Conservation (phyloP, 192 early-diverging fungal genomes). For the Thoreauomyces humboldtii region DNA sequence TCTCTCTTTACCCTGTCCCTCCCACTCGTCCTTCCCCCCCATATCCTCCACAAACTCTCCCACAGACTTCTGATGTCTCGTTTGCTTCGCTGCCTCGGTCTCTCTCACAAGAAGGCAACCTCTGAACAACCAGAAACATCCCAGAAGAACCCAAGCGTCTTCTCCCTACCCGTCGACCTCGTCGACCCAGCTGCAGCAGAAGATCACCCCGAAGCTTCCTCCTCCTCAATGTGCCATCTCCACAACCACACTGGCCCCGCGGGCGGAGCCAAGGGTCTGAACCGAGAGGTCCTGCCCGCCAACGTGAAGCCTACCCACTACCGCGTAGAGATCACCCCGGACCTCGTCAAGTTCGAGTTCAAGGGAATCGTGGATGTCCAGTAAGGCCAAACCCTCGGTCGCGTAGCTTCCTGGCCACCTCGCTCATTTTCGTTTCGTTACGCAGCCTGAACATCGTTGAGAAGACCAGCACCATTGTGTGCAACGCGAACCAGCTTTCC, state of each 20-base stretch:
- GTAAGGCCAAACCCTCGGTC: conserved; percentile 41
- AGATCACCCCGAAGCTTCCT: too few relatives aligned
- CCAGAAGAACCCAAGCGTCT: too few relatives aligned
- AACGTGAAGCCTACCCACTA: conserved; percentile 85
- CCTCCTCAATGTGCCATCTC: conserved; percentile 29
- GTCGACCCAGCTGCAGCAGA: too few relatives aligned
- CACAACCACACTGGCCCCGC: conserved; percentile 15
- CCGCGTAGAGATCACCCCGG: conserved; percentile 73
- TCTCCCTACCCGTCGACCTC: too few relatives aligned
- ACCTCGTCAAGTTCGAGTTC: conserved; percentile 78
- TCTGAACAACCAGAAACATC: too few relatives aligned
- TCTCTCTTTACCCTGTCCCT: too few relatives aligned
- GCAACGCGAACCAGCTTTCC: conserved; percentile 46
- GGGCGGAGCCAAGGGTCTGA: not conserved
- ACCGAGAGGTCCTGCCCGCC: conserved; percentile 75
- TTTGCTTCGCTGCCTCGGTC: too few relatives aligned
- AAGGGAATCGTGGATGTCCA: conserved; percentile 72
- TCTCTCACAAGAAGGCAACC: too few relatives aligned
- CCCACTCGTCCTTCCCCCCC: too few relatives aligned
- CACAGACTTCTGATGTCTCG: too few relatives aligned
- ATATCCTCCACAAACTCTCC: too few relatives aligned
- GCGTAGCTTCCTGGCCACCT: not conserved
- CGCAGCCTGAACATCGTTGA: conserved; percentile 44
- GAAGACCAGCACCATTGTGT: conserved; percentile 33
- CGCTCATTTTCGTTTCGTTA: not conserved